phyloP scores from a whole-genome alignment of 2,329 filamentous ascomycete species.

The Monosporascus sp. region DNA sequence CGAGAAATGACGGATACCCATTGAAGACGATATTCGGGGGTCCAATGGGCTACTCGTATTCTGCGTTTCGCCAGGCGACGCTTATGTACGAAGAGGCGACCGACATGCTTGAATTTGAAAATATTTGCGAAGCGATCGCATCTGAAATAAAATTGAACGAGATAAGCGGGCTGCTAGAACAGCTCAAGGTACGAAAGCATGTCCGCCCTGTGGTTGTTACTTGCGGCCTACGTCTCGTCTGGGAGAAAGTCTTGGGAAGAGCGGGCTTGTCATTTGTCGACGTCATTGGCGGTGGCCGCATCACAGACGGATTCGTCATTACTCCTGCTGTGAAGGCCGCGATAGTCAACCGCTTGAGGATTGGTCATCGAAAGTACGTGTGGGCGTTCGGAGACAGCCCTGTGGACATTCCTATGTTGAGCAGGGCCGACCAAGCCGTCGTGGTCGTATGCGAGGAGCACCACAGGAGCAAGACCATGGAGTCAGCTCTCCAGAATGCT shows the following conservation, averaged over 20 bases:
- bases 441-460: conserved; percentile 48
- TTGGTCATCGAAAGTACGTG: conserved; percentile 32
- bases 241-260: conserved; percentile 47
- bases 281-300: conserved; percentile 48
- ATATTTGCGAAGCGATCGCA: conserved; percentile 40
- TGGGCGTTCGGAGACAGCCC: conserved; percentile 57
- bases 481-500: conserved; percentile 34
- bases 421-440: conserved; percentile 44
- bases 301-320: conserved; percentile 44
- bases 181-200: conserved; percentile 24
- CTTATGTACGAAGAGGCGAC: conserved; percentile 45
- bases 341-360: conserved; percentile 37
- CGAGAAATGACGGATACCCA: conserved; percentile 8
- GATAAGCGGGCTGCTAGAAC: conserved; percentile 38
- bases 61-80: conserved; percentile 48
- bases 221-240: conserved; percentile 47
- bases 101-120: conserved; percentile 34
- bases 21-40: conserved; percentile 43
- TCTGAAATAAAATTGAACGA: conserved; percentile 37
- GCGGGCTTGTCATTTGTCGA: conserved; percentile 37
- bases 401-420: conserved; percentile 54
- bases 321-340: conserved; percentile 44
- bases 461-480: conserved; percentile 48
- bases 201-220: conserved; percentile 48
- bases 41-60: conserved; percentile 44